Evolutionary conservation across 176 grass and related monocot species (phyloP).

Genomic region (Ensete glaucum): DNA sequence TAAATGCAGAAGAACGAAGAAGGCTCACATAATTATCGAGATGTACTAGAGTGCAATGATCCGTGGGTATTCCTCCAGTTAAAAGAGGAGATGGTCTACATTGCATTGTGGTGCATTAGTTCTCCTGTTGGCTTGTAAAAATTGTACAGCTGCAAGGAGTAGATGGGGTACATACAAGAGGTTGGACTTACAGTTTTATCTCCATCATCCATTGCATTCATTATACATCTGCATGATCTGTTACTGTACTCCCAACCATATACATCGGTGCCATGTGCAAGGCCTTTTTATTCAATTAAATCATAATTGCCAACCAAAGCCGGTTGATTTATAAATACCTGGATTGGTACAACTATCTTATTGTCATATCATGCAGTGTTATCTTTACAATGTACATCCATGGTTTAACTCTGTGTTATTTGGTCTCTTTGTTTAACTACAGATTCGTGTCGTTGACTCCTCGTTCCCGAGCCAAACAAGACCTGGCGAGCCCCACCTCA

Average conservation of each 20-base stretch:
- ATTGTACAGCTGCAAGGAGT: constrained; percentile 1
- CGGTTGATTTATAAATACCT: not conserved
- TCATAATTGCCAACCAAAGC: not conserved
- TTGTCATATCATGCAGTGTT: too few relatives aligned
- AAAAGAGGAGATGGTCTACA: constrained; percentile 15
- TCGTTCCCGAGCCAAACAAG: not conserved
- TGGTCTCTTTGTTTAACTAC: not conserved
- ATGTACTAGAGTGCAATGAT: constrained; percentile 47
- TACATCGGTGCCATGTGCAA: not conserved
- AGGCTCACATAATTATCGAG: constrained; percentile 35
- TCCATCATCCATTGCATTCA: too few relatives aligned
- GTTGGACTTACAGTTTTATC: too few relatives aligned
- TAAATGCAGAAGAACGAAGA: constrained; percentile 38
- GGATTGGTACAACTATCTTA: too few relatives aligned
- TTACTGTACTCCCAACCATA: not conserved
- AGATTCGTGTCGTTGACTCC: not conserved
- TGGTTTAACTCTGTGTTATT: too few relatives aligned
- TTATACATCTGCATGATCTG: not conserved
- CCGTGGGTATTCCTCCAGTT: constrained; percentile 35
- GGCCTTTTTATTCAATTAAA: not conserved
- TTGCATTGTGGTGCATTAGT: constrained; percentile 30
- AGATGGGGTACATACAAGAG: too few relatives aligned
- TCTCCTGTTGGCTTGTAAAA: constrained; percentile 10
- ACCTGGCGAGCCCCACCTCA: not conserved
- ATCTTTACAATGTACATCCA: too few relatives aligned